Base-by-base conservation (phyloP, 1,284 basidiomycete genomes). In the Fomitopsis schrenkii region DNA sequence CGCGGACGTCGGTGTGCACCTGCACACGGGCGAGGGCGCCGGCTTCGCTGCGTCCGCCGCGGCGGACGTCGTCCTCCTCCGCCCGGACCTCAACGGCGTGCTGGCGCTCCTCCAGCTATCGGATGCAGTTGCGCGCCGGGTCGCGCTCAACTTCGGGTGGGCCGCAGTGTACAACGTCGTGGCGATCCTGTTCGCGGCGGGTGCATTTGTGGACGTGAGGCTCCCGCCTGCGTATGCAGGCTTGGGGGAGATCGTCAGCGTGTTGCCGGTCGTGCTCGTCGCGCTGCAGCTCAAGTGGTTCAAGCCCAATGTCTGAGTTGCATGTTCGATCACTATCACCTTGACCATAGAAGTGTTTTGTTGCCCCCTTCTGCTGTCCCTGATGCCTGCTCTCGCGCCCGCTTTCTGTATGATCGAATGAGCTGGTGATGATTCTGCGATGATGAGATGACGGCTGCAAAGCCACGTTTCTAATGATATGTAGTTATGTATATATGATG, bases 161-260 rank as follows among this genome's bases (percentile, higher is more conserved):
- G 75, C 80, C 14, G 69, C 73, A 38, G 64, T 79, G 55, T 81
- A 81, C 67, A 80, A 80, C 64, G 59, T 78, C 19, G 70, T 77
- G 40, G 77, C 79, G 56, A 70, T 84, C 35, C 74, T 83, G 22
- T 75, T 84, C 41, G 82, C 83, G 8, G 79, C 78, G 2, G 83
- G 84, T 2, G 80, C 78, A 28, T 80, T 85, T 52, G 74, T 78
- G 35, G 61, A 72, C 40, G 71, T 73, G 48, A 65, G 76, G 36
- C 72, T 80, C 53, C 70, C 76, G 35, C 78, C 78, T n/a, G 73
- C 76, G 59, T 79, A 77, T 66, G 79, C 78, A 5, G 78, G 77
- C 6, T 61, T 79, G 41, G 79, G 78, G 7, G 79, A 79, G 69
- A 63, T 79, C 56, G 76, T 79, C 22, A 77, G 76, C 59, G 72